Evolutionary conservation across 2,329 filamentous ascomycete genomes (phyloP).

Genomic region (Dothistroma pini): DNA sequence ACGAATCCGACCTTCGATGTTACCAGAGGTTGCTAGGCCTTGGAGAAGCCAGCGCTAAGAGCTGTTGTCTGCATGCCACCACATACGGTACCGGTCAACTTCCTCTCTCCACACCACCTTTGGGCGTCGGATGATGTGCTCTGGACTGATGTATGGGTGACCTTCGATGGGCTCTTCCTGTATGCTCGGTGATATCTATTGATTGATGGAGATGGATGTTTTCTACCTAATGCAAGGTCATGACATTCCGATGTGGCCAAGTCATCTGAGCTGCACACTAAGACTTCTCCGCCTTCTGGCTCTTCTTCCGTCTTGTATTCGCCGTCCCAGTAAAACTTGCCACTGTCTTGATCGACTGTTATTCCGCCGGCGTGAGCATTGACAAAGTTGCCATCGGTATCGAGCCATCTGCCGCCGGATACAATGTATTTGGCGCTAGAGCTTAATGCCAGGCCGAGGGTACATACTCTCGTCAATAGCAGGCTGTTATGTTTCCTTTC

Average conservation of each 20-base stretch:
- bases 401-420: slow-evolving; percentile 58
- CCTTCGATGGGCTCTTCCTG: slow-evolving; percentile 50
- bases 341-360: slow-evolving; percentile 49
- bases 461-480: not conserved
- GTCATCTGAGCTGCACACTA: slow-evolving; percentile 59
- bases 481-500: not conserved
- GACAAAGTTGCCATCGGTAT: slow-evolving; percentile 57
- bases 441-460: not conserved
- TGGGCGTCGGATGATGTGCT: slow-evolving; percentile 59
- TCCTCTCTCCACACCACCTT: slow-evolving; percentile 59
- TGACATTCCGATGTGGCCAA: slow-evolving; percentile 58
- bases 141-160: slow-evolving; percentile 53
- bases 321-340: slow-evolving; percentile 59
- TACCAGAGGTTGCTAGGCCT: slow-evolving; percentile 53
- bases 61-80: slow-evolving; percentile 60
- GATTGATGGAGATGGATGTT: not conserved
- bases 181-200: not conserved
- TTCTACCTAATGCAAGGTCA: slow-evolving; percentile 53
- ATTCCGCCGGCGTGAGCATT: slow-evolving; percentile 61
- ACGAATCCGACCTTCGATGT: slow-evolving; percentile 54
- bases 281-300: slow-evolving; percentile 57
- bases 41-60: slow-evolving; percentile 56
- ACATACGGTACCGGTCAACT: slow-evolving; percentile 56
- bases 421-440: slow-evolving; percentile 54
- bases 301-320: slow-evolving; percentile 59